A percentile compares a stretch with the other conserved stretches of the same genome.
phyloP scores from a whole-genome alignment of 768 basidiomycete species.

The Pulveroboletus sp. region DNA sequence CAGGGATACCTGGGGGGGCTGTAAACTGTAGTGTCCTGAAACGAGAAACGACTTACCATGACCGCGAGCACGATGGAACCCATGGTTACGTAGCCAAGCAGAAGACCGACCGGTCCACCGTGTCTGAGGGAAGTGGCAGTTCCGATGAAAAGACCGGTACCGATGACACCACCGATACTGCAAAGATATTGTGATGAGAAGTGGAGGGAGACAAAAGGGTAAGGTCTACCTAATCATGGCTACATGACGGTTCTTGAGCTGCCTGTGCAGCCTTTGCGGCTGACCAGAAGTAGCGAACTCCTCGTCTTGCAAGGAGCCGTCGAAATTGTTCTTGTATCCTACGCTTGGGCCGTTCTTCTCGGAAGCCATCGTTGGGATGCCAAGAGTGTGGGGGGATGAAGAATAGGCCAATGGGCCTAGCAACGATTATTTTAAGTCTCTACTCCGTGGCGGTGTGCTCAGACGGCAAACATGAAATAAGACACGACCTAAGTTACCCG shows the following conservation, averaged over 20 bases:
- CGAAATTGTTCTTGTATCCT: conserved; percentile 5
- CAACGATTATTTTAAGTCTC: not conserved
- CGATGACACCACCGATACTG: conserved; percentile 58
- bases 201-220: not conserved
- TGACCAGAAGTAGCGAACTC: conserved; percentile 8
- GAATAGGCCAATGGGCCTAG: not conserved
- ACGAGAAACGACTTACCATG: conserved; percentile 46
- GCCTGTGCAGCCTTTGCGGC: conserved; percentile 41
- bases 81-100: conserved; percentile 65
- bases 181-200: conserved; percentile 1
- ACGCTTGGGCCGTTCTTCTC: conserved; percentile 20
- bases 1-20: conserved; percentile 48
- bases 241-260: conserved; percentile 74
- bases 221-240: conserved; percentile 68
- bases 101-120: conserved; percentile 71
- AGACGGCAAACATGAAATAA: not conserved
- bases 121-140: conserved; percentile 46
- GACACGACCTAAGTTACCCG: too few relatives aligned
- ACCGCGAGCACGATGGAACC: conserved; percentile 68
- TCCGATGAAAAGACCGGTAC: conserved; percentile 67
- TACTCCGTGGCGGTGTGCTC: conserved; percentile 8
- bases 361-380: conserved; percentile 4
- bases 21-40: not conserved
- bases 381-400: not conserved
- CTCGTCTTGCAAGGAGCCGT: conserved; percentile 21